Evolutionary conservation across 2,329 filamentous ascomycete genomes (phyloP), one percentile per base, ranked within the genome.

Genomic region (Cladosporium sp.): DNA sequence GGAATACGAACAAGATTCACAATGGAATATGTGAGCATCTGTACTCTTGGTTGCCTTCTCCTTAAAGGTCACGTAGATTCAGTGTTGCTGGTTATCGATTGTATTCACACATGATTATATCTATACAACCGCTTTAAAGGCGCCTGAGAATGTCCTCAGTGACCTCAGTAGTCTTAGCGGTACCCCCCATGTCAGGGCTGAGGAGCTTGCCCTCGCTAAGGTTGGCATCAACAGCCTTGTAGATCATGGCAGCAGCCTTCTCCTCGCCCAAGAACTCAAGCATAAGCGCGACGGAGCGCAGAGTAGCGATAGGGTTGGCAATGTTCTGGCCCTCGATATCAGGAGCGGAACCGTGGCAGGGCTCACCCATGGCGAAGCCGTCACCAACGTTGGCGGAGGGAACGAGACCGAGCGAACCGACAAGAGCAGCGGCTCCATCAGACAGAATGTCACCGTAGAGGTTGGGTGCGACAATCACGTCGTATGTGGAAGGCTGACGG

Each of bases 391-490:
- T 99, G 65, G 94, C 94, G 66, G 86, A 91, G 45, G 94, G 94
- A 0, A 99, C 94, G 37, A 99, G 85, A 64, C 94, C 94, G 36
- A 99, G 80, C 56, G 87, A 91, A 45, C 93, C 94, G 25, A 97
- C 93, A 28, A 97, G 85, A 2, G 94, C 94, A 24, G 94, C 94
- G 51, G 94, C 93, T 64, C 91, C 93, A 74, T 99, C 94, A 2
- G 91, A 96, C 37, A 99, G 82, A 65, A 99, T 94, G 75, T 99
- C 94, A 65, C 94, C 94, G 77, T 99, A 97, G 61, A 99, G 83
- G 78, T 97, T 97, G 53, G 93, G 94, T 8, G 93, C 94, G 47
- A 99, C 94, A 66, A 99, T 96, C 65, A 97, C 93, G 74, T 99
- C 94, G 84, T 97, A 99, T 70, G 88, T 88, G 70, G 88, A 83